Percentiles rank a stretch among this genome's conserved stretches.
These are phyloP conservation scores for Apiotrichum sp. DNA, from an alignment of 1,284 basidiomycete species.

Conservation along the genomic window DNA sequence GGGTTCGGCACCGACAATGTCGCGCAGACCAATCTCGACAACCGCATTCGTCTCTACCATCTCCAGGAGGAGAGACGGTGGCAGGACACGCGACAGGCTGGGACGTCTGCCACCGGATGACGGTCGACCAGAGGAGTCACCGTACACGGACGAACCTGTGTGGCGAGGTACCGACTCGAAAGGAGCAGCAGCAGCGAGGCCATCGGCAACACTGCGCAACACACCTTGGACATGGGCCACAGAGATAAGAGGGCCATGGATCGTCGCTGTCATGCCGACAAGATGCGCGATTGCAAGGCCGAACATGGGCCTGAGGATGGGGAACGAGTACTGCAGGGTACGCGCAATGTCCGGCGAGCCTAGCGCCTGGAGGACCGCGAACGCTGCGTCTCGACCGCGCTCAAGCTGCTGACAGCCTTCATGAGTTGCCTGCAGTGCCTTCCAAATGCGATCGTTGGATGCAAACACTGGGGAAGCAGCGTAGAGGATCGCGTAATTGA, in stretches of 20 bases:
- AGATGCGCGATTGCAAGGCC: slow-evolving; percentile 38
- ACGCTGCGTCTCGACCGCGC: slow-evolving; percentile 40
- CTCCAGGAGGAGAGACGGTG: slow-evolving; percentile 12
- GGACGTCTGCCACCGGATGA: neutral
- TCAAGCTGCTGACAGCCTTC: slow-evolving; percentile 41
- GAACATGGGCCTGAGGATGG: slow-evolving; percentile 40
- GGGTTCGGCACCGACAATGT: slow-evolving; percentile 18
- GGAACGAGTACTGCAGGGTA: slow-evolving; percentile 41
- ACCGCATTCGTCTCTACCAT: slow-evolving; percentile 17
- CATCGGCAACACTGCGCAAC: slow-evolving; percentile 34
- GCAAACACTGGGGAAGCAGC: slow-evolving; percentile 38
- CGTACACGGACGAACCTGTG: neutral
- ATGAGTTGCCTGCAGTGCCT: slow-evolving; percentile 27
- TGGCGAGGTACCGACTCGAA: slow-evolving; percentile 12
- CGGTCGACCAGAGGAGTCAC: neutral
- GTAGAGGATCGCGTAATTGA: slow-evolving; percentile 40
- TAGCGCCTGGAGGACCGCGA: slow-evolving; percentile 37
- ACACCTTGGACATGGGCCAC: slow-evolving; percentile 28
- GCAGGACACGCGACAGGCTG: neutral
- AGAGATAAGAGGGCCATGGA: slow-evolving; percentile 27
- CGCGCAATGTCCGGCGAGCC: slow-evolving; percentile 41
- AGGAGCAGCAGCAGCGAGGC: slow-evolving; percentile 28
- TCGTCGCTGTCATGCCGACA: slow-evolving; percentile 25
- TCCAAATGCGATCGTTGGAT: slow-evolving; percentile 31
- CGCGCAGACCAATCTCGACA: slow-evolving; percentile 15